Conservation (phyloP, 2,329 filamentous ascomycete genomes). For the Diaporthe amygdali region DNA sequence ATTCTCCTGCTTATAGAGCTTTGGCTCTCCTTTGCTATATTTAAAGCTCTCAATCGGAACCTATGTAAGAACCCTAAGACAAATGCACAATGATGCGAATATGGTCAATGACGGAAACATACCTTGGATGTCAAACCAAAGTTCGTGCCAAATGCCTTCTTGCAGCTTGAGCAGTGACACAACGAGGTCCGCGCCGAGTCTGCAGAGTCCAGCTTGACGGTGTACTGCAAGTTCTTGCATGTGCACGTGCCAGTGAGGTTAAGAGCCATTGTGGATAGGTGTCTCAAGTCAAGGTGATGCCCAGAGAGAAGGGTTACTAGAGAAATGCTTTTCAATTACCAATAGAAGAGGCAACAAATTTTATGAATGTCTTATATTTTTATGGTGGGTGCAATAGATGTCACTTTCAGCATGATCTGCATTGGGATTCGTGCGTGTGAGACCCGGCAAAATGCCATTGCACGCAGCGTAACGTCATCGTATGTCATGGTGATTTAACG, state of each 20-base stretch:
- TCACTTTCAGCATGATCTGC: not conserved
- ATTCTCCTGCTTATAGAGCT: conserved; percentile 36
- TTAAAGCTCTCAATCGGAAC: conserved; percentile 34
- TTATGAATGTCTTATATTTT: not conserved
- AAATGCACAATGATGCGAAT: not conserved
- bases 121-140: conserved; percentile 39
- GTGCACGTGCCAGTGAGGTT: conserved; percentile 30
- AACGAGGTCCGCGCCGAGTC: conserved; percentile 37
- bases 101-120: not conserved
- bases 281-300: not conserved
- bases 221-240: conserved; percentile 33
- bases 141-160: conserved; percentile 39
- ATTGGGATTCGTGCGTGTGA: not conserved
- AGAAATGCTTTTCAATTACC: not conserved
- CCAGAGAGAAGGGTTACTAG: not conserved
- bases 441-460: not conserved
- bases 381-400: not conserved
- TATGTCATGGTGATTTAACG: conserved; percentile 9
- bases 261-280: conserved; percentile 16
- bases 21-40: conserved; percentile 33
- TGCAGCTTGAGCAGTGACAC: conserved; percentile 40
- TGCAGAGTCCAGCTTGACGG: conserved; percentile 31
- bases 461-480: not conserved
- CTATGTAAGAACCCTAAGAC: conserved; percentile 28
- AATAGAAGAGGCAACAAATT: not conserved